A percentile compares a stretch with the other conserved stretches of the same genome.
Evolutionary conservation across 2,329 filamentous ascomycete species (phyloP).

Genomic region (Clonostachys rhizophaga): DNA sequence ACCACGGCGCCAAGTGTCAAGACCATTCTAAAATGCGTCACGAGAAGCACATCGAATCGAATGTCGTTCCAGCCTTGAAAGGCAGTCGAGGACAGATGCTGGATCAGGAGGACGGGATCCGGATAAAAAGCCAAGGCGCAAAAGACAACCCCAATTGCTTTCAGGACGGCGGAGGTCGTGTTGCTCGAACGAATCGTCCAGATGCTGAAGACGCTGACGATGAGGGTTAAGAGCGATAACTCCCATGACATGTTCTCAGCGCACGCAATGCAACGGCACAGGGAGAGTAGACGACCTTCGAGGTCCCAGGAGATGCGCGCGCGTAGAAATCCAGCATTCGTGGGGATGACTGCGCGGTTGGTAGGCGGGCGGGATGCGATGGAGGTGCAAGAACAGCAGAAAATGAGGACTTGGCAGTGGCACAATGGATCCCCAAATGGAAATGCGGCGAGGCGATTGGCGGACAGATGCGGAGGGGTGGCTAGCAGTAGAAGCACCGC

Average conservation of each 20-base stretch:
- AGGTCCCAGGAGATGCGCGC: neutral
- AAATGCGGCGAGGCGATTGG: neutral
- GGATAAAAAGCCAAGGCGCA: constrained; percentile 23
- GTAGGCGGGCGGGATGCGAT: neutral
- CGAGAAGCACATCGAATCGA: constrained; percentile 39
- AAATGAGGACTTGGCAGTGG: constrained; percentile 1
- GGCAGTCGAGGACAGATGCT: constrained; percentile 16
- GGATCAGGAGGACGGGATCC: constrained; percentile 20
- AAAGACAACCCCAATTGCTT: constrained; percentile 21
- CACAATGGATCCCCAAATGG: neutral
- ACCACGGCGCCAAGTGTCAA: constrained; percentile 46
- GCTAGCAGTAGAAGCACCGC: neutral
- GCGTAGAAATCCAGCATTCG: constrained; percentile 2
- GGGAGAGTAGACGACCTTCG: neutral
- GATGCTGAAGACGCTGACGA: constrained; percentile 28
- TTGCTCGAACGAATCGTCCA: constrained; percentile 24
- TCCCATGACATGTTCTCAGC: constrained; percentile 39
- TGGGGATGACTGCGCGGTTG: neutral
- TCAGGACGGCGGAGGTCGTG: constrained; percentile 21
- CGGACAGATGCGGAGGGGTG: neutral
- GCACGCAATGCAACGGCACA: constrained; percentile 5
- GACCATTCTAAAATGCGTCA: constrained; percentile 49
- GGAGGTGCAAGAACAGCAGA: neutral
- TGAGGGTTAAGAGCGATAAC: constrained; percentile 31
- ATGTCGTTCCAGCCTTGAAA: constrained; percentile 28